A percentile compares a stretch with the other conserved stretches of the same genome.
These are phyloP conservation scores for Fraxinus nigra DNA, from an alignment of 305 asterid genomes.

Conservation along the genomic window DNA sequence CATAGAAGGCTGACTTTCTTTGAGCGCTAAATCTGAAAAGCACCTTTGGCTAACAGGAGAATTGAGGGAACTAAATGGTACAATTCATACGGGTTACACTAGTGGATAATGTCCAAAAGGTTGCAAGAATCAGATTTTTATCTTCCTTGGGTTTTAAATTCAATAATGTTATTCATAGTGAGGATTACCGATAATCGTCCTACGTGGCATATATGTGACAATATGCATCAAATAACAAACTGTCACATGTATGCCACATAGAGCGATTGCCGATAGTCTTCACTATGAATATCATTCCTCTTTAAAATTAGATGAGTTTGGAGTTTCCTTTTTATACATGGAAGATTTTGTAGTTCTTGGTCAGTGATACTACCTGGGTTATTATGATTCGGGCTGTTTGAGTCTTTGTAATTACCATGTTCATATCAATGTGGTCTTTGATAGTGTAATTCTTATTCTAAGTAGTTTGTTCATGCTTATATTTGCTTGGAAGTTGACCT, in stretches of 20 bases:
- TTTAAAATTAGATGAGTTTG: no score
- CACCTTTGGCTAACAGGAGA: constrained; percentile 1
- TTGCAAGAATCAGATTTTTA: not conserved
- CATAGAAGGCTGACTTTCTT: not conserved
- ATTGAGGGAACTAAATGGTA: not conserved
- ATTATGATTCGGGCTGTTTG: not conserved
- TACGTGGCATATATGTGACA: no score
- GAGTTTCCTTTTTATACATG: constrained; percentile 11
- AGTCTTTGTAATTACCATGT: not conserved
- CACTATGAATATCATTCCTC: no score
- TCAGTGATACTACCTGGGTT: not conserved
- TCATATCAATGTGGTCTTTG: not conserved
- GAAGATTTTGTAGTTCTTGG: constrained; percentile 19
- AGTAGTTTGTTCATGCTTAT: not conserved
- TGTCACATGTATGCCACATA: no score
- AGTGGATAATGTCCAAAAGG: not conserved
- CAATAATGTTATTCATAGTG: no score
- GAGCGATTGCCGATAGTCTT: no score
- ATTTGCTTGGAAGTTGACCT: not conserved
- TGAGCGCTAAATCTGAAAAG: not conserved
- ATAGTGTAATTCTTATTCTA: not conserved
- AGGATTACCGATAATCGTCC: no score
- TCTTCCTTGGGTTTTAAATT: not conserved
- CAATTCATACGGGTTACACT: not conserved
- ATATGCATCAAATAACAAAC: no score